Evolutionary conservation across 345 rosid species (phyloP).

Genomic region (Microthlaspi erraticum): DNA sequence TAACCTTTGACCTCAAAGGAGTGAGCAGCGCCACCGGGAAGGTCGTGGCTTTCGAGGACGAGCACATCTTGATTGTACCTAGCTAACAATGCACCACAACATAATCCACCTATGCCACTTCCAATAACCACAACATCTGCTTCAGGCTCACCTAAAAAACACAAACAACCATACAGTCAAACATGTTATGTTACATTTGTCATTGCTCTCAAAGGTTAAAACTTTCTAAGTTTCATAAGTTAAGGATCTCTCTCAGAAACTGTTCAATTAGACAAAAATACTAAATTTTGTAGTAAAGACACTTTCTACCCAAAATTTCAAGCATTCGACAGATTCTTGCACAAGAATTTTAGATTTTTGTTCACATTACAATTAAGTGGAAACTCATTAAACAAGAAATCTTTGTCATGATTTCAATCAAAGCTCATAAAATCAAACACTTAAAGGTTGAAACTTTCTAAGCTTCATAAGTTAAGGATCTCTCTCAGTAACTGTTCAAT

Average conservation of each 20-base stretch:
- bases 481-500: background rate
- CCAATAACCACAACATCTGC: constrained; percentile 93
- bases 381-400: background rate
- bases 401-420: background rate
- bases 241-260: background rate
- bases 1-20: constrained; percentile 81
- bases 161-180: constrained; percentile 19
- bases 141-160: constrained; percentile 65
- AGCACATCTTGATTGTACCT: constrained; percentile 82
- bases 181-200: background rate
- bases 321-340: background rate
- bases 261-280: background rate
- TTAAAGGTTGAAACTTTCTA: no score
- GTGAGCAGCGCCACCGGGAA: constrained; percentile 89
- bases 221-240: no score
- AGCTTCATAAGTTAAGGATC: no score
- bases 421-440: no score
- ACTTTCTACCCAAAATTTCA: background rate
- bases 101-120: constrained; percentile 86
- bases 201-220: background rate
- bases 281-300: no score
- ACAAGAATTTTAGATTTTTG: no score
- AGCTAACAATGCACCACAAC: constrained; percentile 89
- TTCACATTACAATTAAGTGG: no score
- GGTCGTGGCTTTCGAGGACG: constrained; percentile 87